A percentile compares a stretch with the other conserved stretches of the same genome.
These are phyloP conservation scores for Lepidium aucheri DNA, from an alignment of 345 rosid species.

Conservation along the genomic window DNA sequence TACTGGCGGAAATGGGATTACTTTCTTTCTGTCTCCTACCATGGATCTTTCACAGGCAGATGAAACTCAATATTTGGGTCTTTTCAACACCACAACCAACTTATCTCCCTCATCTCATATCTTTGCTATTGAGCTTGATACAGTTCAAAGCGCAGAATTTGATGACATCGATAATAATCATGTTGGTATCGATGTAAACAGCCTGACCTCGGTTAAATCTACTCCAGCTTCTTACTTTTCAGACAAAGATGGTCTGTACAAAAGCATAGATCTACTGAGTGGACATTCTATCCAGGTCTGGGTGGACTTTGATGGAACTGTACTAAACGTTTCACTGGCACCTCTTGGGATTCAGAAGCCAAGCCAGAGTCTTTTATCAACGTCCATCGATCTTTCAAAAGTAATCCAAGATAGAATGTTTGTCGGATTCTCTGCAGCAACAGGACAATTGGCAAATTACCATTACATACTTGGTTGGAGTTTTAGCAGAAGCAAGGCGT, in stretches of 20 bases:
- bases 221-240: slow-evolving; percentile 34
- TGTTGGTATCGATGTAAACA: slow-evolving; percentile 52
- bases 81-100: slow-evolving; percentile 34
- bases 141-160: slow-evolving; percentile 39
- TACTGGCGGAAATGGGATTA: slow-evolving; percentile 38
- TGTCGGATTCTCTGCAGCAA: slow-evolving; percentile 62
- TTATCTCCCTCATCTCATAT: slow-evolving; percentile 36
- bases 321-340: slow-evolving; percentile 41
- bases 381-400: slow-evolving; percentile 30
- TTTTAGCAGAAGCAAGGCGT: slow-evolving; percentile 38
- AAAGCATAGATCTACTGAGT: slow-evolving; percentile 31
- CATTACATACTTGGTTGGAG: slow-evolving; percentile 72
- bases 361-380: slow-evolving; percentile 37
- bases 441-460: slow-evolving; percentile 29
- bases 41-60: slow-evolving; percentile 19
- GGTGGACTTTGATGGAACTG: slow-evolving; percentile 47
- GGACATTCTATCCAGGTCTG: slow-evolving; percentile 46
- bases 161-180: slow-evolving; percentile 41
- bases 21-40: slow-evolving; percentile 36
- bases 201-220: slow-evolving; percentile 29
- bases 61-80: slow-evolving; percentile 33
- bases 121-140: slow-evolving; percentile 58
- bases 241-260: slow-evolving; percentile 1
- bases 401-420: slow-evolving; percentile 34
- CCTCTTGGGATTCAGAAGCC: slow-evolving; percentile 33